Conservation (phyloP, 768 basidiomycete species). For the Psilocybe cyanescens region DNA sequence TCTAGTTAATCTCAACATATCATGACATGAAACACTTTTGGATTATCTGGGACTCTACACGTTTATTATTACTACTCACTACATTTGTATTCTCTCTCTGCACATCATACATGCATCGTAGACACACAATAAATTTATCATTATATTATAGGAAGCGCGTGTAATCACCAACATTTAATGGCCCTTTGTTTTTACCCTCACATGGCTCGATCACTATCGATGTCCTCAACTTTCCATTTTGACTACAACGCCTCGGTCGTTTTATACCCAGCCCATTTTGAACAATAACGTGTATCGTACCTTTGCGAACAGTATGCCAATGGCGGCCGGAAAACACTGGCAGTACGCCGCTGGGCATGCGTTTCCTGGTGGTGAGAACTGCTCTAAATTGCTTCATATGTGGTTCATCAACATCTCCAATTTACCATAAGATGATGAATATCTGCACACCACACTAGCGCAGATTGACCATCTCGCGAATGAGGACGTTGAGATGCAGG, state of each 20-base stretch:
- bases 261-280: background rate
- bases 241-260: background rate
- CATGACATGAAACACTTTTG: constrained; percentile 8
- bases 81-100: constrained; percentile 14
- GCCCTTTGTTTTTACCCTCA: background rate
- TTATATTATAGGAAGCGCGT: constrained; percentile 4
- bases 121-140: constrained; percentile 18
- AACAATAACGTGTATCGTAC: background rate
- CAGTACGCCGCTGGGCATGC: background rate
- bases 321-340: background rate
- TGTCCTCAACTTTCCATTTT: background rate
- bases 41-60: constrained; percentile 7
- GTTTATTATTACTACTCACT: constrained; percentile 9
- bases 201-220: background rate
- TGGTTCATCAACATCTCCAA: constrained; percentile 11
- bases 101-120: constrained; percentile 14
- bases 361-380: background rate
- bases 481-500: constrained; percentile 78
- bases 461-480: constrained; percentile 60
- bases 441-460: constrained; percentile 47
- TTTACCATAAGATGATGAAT: constrained; percentile 16
- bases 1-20: constrained; percentile 21
- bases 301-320: background rate
- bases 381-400: background rate
- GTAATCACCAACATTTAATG: background rate